Conservation (phyloP, 2,329 filamentous ascomycete species). For the Alternaria gaisen region DNA sequence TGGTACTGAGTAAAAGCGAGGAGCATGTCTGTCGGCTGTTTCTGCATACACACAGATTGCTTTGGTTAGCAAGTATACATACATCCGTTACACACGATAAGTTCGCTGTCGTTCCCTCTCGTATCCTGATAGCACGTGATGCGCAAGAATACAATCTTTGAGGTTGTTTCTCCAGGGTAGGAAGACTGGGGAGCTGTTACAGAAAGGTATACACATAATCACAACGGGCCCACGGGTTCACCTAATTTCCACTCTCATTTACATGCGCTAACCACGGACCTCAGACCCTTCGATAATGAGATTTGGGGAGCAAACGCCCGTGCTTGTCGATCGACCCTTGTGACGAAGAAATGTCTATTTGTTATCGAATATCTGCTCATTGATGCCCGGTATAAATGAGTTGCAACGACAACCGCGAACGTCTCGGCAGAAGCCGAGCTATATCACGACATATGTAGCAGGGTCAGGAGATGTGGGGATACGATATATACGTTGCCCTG, state of each 20-base stretch:
- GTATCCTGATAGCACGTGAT: not conserved
- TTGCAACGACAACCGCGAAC: not conserved
- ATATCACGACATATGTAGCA: not conserved
- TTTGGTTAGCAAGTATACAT: not conserved
- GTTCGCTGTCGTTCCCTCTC: not conserved
- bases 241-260: constrained; percentile 1
- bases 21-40: not conserved
- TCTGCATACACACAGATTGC: not conserved
- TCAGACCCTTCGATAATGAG: not conserved
- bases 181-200: not conserved
- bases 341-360: not conserved
- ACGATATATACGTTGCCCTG: not conserved
- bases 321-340: not conserved
- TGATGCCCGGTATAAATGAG: not conserved
- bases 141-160: not conserved
- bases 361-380: not conserved
- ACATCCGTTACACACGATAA: not conserved
- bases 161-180: too few relatives aligned
- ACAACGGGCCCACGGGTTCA: not conserved
- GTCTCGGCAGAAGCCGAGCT: not conserved
- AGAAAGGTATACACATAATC: not conserved
- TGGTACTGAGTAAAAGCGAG: not conserved
- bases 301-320: not conserved
- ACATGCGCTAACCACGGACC: constrained; percentile 1
- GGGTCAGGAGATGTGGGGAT: constrained; percentile 2